Evolutionary conservation across 257 asterid genomes (phyloP).

Genomic region (Fraxinus pennsylvanica): DNA sequence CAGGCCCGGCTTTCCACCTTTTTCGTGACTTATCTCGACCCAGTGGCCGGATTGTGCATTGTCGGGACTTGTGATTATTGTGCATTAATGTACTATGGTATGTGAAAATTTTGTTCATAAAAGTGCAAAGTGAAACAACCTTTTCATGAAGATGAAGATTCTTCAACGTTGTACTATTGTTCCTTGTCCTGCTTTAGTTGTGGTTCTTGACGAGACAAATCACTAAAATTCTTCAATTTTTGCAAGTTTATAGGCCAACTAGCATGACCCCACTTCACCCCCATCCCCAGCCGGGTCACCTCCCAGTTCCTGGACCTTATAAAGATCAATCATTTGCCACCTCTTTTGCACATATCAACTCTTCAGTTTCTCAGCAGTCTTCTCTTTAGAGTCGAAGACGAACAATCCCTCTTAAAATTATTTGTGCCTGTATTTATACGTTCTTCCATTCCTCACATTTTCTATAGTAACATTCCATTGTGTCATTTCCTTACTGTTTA

Average conservation of each 20-base stretch:
- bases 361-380: not conserved
- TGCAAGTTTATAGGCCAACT: slow-evolving; percentile 42
- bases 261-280: not conserved
- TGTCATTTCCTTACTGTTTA: not conserved
- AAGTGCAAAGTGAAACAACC: not conserved
- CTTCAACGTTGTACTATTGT: not conserved
- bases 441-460: not conserved
- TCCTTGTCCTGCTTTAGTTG: slow-evolving; percentile 24
- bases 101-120: not conserved
- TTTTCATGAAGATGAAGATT: not conserved
- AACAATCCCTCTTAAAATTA: not conserved
- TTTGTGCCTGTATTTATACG: not conserved
- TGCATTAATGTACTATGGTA: too few species aligned
- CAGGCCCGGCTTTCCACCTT: too few species aligned
- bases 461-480: not conserved
- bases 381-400: not conserved
- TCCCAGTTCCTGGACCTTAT: slow-evolving; percentile 28
- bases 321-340: slow-evolving; percentile 28
- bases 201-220: slow-evolving; percentile 58
- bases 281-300: not conserved
- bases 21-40: not conserved
- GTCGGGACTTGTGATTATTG: too few species aligned
- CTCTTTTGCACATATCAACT: slow-evolving; percentile 22
- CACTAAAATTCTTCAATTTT: slow-evolving; percentile 42
- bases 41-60: too few species aligned